Evolutionary conservation across 805 yeast genomes (phyloP).

Genomic region (Saturnispora sanitii): DNA sequence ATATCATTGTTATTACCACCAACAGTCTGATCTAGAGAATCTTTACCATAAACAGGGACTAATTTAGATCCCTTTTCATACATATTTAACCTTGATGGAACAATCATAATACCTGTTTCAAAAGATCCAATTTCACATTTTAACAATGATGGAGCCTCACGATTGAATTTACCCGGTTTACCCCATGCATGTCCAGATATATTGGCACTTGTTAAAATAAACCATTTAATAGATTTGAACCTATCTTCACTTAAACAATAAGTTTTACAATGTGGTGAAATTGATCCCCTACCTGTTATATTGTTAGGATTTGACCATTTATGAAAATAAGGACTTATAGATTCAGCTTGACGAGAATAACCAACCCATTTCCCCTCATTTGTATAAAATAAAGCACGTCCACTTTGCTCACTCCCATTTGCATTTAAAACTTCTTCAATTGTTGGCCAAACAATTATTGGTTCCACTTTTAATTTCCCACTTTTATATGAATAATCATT

Average conservation of each 20-base stretch:
- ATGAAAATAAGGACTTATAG: slow-evolving; percentile 34
- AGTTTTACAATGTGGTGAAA: slow-evolving; percentile 56
- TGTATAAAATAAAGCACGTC: slow-evolving; percentile 22
- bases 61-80: slow-evolving; percentile 16
- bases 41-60: slow-evolving; percentile 36
- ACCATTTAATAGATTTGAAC: slow-evolving; percentile 51
- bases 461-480: slow-evolving; percentile 14
- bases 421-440: slow-evolving; percentile 19
- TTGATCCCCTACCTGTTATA: slow-evolving; percentile 19
- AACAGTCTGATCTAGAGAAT: too few species aligned
- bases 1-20: slow-evolving; percentile 2
- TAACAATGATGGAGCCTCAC: slow-evolving; percentile 15
- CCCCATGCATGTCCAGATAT: slow-evolving; percentile 83
- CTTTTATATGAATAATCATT: slow-evolving; percentile 12
- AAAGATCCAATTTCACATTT: slow-evolving; percentile 31
- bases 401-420: slow-evolving; percentile 18
- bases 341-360: slow-evolving; percentile 30
- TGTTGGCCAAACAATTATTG: slow-evolving; percentile 29
- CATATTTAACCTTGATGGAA: slow-evolving; percentile 22
- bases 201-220: slow-evolving; percentile 65
- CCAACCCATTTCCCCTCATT: slow-evolving; percentile 15
- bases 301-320: slow-evolving; percentile 32
- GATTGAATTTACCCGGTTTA: slow-evolving; percentile 18
- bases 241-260: slow-evolving; percentile 45
- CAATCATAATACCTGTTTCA: slow-evolving; percentile 47